These are phyloP conservation scores for Talaromyces wortmannii DNA, from an alignment of 495 filamentous ascomycete species.

Conservation along the genomic window DNA sequence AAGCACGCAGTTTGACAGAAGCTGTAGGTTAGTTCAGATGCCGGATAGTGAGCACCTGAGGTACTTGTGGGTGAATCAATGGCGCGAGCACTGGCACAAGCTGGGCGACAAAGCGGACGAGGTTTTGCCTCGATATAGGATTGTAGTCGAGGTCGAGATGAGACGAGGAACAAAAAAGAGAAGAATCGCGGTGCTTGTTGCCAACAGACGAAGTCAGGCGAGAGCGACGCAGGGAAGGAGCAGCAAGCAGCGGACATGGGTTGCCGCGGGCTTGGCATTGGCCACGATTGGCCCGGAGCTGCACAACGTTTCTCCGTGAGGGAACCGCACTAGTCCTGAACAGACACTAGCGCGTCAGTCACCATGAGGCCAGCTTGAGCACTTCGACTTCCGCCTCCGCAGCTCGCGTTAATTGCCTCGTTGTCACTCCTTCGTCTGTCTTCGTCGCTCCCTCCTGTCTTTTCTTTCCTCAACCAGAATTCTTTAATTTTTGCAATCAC, in stretches of 20 bases:
- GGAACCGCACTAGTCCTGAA: neutral
- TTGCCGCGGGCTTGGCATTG: neutral
- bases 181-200: neutral
- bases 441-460: neutral
- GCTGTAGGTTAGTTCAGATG: neutral
- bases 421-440: neutral
- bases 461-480: neutral
- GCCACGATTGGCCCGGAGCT: conserved; percentile 4
- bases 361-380: conserved; percentile 5
- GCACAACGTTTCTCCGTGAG: conserved; percentile 2
- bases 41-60: conserved; percentile 1
- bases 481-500: neutral
- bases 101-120: too few relatives aligned
- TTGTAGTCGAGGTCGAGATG: conserved; percentile 1
- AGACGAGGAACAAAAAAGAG: conserved; percentile 9
- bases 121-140: too few relatives aligned
- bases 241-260: conserved; percentile 5
- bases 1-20: conserved; percentile 4
- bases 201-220: conserved; percentile 10
- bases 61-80: too few relatives aligned
- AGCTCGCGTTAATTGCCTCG: conserved; percentile 1
- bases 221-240: conserved; percentile 3
- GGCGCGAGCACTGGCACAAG: too few relatives aligned
- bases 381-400: neutral
- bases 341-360: neutral